Percentiles rank a stretch among this genome's conserved stretches.
Evolutionary conservation across 1,284 basidiomycete species (phyloP).

Genomic region (Trametes hirsuta): DNA sequence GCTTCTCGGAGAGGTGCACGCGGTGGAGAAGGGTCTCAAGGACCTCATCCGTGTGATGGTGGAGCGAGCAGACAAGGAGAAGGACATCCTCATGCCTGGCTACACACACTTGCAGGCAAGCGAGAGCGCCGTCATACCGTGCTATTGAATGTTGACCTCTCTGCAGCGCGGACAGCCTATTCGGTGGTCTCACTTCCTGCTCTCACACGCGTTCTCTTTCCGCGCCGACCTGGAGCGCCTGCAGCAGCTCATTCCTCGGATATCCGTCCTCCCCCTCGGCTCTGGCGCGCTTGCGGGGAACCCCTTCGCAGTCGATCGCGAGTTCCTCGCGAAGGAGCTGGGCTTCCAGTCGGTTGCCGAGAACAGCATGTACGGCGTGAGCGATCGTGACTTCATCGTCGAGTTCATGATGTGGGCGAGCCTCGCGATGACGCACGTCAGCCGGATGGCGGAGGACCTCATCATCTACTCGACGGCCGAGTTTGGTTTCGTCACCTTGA

Average conservation of each 20-base stretch:
- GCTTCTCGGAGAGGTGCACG: conserved; percentile 82
- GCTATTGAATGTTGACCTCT: not conserved
- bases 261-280: conserved; percentile 93
- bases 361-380: conserved; percentile 95
- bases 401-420: conserved; percentile 98
- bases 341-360: conserved; percentile 85
- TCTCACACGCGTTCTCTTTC: conserved; percentile 95
- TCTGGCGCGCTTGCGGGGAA: conserved; percentile 96
- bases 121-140: too few relatives aligned
- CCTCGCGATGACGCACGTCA: conserved; percentile 91
- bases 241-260: conserved; percentile 81
- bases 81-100: conserved; percentile 89
- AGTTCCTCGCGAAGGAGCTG: conserved; percentile 85
- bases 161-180: conserved; percentile 93
- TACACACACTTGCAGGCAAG: conserved; percentile 95
- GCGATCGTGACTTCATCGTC: conserved; percentile 95
- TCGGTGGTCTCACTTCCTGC: conserved; percentile 95
- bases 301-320: conserved; percentile 90
- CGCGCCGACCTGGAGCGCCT: conserved; percentile 87
- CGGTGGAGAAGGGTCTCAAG: conserved; percentile 75
- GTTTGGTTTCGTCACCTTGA: conserved; percentile 93
- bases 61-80: conserved; percentile 90
- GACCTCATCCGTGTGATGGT: conserved; percentile 88
- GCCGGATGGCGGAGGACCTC: conserved; percentile 93
- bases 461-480: conserved; percentile 97